phyloP scores from a whole-genome alignment of 306 rosid genomes.

The Cicer chorassanicum region DNA sequence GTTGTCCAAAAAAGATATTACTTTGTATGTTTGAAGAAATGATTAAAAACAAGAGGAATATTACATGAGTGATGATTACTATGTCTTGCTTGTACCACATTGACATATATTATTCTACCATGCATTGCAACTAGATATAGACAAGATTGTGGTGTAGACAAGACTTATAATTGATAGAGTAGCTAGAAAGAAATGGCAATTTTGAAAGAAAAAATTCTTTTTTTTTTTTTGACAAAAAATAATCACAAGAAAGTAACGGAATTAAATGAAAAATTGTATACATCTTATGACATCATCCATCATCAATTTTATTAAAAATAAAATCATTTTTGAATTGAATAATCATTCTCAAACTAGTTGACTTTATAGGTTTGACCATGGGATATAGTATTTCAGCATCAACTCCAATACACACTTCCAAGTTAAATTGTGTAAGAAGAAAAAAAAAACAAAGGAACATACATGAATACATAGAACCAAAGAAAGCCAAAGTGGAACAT shows the following conservation, averaged over 20 bases:
- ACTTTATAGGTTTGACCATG: slow-evolving; percentile 10
- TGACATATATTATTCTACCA: neutral
- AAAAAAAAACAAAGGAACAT: neutral
- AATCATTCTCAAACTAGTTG: slow-evolving; percentile 28
- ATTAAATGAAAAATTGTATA: neutral
- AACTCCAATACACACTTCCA: neutral
- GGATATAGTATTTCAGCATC: neutral
- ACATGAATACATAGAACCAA: neutral
- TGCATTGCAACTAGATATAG: neutral
- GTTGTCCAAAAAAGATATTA: too few species aligned
- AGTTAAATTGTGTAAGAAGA: slow-evolving; percentile 29
- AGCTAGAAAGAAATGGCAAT: too few species aligned
- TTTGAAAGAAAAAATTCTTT: too few species aligned
- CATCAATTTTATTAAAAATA: neutral
- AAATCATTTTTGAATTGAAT: neutral
- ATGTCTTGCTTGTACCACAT: slow-evolving; percentile 1
- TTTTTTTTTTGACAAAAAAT: too few species aligned
- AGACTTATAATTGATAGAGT: slow-evolving; percentile 1
- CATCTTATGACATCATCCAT: neutral
- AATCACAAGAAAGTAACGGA: neutral
- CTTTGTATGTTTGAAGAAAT: too few species aligned
- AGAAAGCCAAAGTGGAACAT: neutral
- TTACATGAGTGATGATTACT: slow-evolving; percentile 9
- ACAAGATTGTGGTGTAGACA: slow-evolving; percentile 35
- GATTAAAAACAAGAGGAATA: neutral